Conservation (phyloP, 768 basidiomycete genomes). For the Kwoniella heveanensis region DNA sequence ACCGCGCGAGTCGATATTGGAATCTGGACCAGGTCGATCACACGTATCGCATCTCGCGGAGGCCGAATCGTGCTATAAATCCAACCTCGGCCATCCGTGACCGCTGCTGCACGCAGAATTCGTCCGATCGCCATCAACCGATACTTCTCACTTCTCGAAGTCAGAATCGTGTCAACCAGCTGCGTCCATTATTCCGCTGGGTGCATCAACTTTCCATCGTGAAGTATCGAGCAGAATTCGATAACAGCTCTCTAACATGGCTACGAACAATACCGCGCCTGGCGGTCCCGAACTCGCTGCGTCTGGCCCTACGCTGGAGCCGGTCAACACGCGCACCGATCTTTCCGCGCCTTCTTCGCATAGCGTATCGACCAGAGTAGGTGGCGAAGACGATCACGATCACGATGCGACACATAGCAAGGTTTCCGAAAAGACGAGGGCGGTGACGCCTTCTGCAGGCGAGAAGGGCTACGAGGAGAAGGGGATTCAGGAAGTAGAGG, state of each 20-base stretch:
- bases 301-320: not conserved
- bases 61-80: no score
- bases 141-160: no score
- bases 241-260: not conserved
- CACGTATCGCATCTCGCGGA: not conserved
- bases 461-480: slow-evolving; percentile 32
- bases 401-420: not conserved
- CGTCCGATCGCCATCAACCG: not conserved
- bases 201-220: no score
- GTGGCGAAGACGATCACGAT: slow-evolving; percentile 14
- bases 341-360: slow-evolving; percentile 10
- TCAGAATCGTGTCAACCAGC: not conserved
- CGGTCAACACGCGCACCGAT: not conserved
- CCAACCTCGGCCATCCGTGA: not conserved
- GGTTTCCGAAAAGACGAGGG: not conserved
- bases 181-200: no score
- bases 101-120: not conserved
- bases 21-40: not conserved
- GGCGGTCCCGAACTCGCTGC: not conserved
- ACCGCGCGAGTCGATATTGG: not conserved
- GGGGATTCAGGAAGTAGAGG: slow-evolving; percentile 42
- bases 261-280: not conserved
- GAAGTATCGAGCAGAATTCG: no score
- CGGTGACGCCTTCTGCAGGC: not conserved
- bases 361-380: slow-evolving; percentile 20